A percentile compares a stretch with the other conserved stretches of the same genome.
These are phyloP conservation scores for Chrysanthemum lavandulifolium DNA, from an alignment of 129 eudicot species.

Conservation along the genomic window DNA sequence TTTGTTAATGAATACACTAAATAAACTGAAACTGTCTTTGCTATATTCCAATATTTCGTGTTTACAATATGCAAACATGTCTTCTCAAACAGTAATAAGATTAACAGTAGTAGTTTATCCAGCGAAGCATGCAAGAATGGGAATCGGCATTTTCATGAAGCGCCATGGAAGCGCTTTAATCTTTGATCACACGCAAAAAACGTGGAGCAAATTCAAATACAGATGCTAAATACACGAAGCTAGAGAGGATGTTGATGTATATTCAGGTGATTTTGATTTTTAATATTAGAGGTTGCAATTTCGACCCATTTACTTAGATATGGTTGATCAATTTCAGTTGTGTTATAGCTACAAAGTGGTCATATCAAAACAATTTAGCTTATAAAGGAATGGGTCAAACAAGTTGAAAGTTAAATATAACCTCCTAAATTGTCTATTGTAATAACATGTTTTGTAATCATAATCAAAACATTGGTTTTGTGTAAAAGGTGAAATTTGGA, in stretches of 20 bases:
- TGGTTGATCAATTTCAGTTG: not conserved
- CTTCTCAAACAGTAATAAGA: constrained; percentile 40
- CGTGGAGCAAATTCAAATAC: constrained; percentile 41
- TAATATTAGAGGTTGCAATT: not conserved
- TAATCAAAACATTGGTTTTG: not conserved
- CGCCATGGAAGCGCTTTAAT: constrained; percentile 94
- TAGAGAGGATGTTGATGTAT: constrained; percentile 84
- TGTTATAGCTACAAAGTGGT: not conserved
- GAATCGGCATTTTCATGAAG: constrained; percentile 47
- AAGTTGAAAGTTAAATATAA: not conserved
- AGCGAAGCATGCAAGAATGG: constrained; percentile 31
- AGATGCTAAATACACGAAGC: constrained; percentile 49
- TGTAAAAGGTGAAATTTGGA: not conserved
- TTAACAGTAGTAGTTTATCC: constrained; percentile 27
- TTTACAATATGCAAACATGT: constrained; percentile 39
- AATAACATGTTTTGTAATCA: not conserved
- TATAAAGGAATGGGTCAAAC: not conserved
- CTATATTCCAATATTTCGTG: constrained; percentile 35
- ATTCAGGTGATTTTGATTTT: constrained; percentile 52
- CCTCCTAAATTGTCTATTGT: constrained; percentile 1
- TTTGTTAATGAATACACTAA: not conserved
- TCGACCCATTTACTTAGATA: not conserved
- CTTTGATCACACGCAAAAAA: constrained; percentile 67
- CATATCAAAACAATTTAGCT: not conserved
- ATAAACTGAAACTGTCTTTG: constrained; percentile 7